Evolutionary conservation across 2,329 filamentous ascomycete species (phyloP).

Genomic region (Aureobasidium leucospermi): DNA sequence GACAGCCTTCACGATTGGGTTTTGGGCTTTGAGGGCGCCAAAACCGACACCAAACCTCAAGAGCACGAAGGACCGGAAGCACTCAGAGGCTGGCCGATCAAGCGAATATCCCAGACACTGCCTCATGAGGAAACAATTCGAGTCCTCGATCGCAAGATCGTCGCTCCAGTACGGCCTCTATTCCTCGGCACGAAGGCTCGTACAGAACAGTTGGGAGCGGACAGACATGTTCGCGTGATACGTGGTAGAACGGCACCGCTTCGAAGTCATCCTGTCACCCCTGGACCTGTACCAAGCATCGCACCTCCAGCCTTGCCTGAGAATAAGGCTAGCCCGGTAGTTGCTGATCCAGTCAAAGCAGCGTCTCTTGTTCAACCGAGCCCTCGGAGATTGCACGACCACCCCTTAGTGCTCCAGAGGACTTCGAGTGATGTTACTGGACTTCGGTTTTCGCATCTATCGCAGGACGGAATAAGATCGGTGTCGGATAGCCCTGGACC

Average conservation of each 20-base stretch:
- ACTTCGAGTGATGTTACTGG: conserved; percentile 26
- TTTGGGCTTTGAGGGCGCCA: conserved; percentile 16
- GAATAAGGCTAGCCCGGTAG: neutral
- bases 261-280: conserved; percentile 8
- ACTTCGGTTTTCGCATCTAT: conserved; percentile 14
- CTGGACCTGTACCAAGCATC: conserved; percentile 22
- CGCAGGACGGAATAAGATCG: conserved; percentile 16
- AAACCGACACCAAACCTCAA: neutral
- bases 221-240: conserved; percentile 4
- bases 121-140: conserved; percentile 21
- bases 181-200: conserved; percentile 4
- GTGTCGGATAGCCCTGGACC: conserved; percentile 27
- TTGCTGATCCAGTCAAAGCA: neutral
- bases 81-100: conserved; percentile 15
- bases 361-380: neutral
- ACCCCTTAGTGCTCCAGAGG: conserved; percentile 25
- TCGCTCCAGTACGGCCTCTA: neutral
- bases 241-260: conserved; percentile 11
- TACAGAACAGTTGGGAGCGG: neutral
- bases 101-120: conserved; percentile 10
- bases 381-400: conserved; percentile 24
- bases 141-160: neutral
- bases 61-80: conserved; percentile 12
- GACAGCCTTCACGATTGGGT: conserved; percentile 26
- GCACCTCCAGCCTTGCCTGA: conserved; percentile 12